Percentiles rank a stretch among this genome's conserved stretches.
Evolutionary conservation across 352 stramenopile species (phyloP).

Genomic region (Pythium brachiatum): DNA sequence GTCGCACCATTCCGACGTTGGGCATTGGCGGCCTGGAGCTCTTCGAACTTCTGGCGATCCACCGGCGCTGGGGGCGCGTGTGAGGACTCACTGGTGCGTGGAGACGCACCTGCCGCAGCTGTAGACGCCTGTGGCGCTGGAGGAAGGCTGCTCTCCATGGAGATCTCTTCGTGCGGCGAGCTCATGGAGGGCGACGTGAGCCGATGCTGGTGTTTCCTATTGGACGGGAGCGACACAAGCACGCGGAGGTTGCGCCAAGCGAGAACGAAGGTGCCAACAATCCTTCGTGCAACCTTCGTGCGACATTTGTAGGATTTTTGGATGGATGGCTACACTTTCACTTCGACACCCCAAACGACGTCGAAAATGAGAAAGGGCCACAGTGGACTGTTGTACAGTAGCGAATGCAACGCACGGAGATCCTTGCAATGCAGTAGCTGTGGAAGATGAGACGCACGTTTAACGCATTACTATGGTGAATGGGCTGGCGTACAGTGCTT

Average conservation of each 20-base stretch:
- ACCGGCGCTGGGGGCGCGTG: slow-evolving; percentile 11
- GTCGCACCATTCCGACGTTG: slow-evolving; percentile 8
- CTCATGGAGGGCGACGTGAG: slow-evolving; percentile 4
- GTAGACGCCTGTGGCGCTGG: background rate
- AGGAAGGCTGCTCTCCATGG: background rate
- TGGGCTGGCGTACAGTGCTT: background rate
- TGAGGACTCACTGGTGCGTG: background rate
- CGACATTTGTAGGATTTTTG: slow-evolving; percentile 2
- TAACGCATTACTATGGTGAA: too few relatives aligned
- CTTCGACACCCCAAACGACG: background rate
- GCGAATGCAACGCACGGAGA: background rate
- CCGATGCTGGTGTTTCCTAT: slow-evolving; percentile 6
- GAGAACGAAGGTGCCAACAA: background rate
- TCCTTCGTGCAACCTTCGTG: slow-evolving; percentile 21
- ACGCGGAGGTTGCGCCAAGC: slow-evolving; percentile 13
- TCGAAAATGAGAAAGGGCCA: too few relatives aligned
- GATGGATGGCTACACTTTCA: slow-evolving; percentile 23
- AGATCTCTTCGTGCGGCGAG: slow-evolving; percentile 5
- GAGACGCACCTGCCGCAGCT: background rate
- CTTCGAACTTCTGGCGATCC: slow-evolving; percentile 40
- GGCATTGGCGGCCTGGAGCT: slow-evolving; percentile 29
- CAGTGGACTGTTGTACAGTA: too few relatives aligned
- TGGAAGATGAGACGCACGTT: background rate
- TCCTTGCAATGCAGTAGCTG: background rate
- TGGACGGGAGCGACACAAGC: slow-evolving; percentile 18